Percentiles rank a stretch among this genome's conserved stretches.
Evolutionary conservation across 1,284 basidiomycete species (phyloP).

Genomic region (Tilletia indica): DNA sequence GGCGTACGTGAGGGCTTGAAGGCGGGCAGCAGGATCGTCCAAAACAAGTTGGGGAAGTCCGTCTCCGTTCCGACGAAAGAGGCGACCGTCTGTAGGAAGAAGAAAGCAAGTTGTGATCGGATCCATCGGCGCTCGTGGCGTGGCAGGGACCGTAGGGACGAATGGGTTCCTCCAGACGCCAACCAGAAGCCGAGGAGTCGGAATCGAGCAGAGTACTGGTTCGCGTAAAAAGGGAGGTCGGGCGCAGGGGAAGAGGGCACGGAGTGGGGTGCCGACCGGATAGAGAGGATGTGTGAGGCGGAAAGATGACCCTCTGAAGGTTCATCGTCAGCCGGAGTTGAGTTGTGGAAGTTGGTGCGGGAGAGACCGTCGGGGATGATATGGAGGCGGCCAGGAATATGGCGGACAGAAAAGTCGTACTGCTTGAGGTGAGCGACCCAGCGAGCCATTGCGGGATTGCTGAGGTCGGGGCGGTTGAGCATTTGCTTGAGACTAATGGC

Average conservation of each 20-base stretch:
- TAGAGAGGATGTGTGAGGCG: too few relatives aligned
- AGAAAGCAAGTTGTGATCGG: not conserved
- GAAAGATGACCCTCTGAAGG: not conserved
- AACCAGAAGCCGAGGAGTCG: not conserved
- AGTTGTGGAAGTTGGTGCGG: conserved; percentile 18
- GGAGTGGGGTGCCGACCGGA: too few relatives aligned
- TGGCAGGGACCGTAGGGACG: not conserved
- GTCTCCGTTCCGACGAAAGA: not conserved
- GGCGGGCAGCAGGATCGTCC: not conserved
- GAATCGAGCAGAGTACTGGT: not conserved
- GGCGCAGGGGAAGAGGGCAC: too few relatives aligned
- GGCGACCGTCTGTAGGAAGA: not conserved
- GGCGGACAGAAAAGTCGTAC: conserved; percentile 56
- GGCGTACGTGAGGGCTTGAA: not conserved
- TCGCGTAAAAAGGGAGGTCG: not conserved
- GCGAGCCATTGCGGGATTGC: conserved; percentile 56
- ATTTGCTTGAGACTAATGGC: conserved; percentile 59
- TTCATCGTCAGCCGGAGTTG: not conserved
- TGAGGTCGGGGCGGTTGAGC: conserved; percentile 59
- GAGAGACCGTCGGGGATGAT: conserved; percentile 58
- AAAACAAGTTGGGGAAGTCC: not conserved
- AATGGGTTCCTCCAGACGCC: not conserved
- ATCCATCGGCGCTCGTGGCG: not conserved
- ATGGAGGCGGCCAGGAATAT: conserved; percentile 54
- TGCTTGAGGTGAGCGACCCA: conserved; percentile 56